Conservation (phyloP, 345 rosid genomes). For the Brassica cretica region DNA sequence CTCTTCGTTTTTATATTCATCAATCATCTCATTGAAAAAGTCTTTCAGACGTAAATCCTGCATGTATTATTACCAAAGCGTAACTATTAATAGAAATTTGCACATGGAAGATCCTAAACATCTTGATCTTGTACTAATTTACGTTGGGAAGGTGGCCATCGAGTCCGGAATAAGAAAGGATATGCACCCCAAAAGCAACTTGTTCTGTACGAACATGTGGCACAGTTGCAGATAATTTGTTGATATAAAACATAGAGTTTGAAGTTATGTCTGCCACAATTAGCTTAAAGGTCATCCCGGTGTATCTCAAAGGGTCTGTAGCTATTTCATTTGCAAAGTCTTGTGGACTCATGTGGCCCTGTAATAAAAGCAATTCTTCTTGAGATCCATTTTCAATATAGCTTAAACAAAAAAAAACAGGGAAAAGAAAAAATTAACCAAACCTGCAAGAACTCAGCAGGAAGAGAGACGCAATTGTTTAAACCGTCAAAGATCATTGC, state of each 20-base stretch:
- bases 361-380: background rate
- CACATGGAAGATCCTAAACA: background rate
- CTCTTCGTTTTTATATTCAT: constrained; percentile 37
- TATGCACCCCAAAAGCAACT: constrained; percentile 69
- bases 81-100: background rate
- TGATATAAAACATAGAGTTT: constrained; percentile 56
- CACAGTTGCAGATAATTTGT: constrained; percentile 51
- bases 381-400: background rate
- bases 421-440: background rate
- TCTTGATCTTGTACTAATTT: background rate
- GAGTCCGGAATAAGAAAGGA: constrained; percentile 61
- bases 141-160: constrained; percentile 68
- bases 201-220: constrained; percentile 42
- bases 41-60: constrained; percentile 52
- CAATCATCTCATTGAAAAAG: constrained; percentile 49
- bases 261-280: constrained; percentile 52
- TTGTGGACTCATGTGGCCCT: background rate
- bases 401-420: too few relatives aligned
- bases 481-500: background rate
- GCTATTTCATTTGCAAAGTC: background rate
- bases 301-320: background rate
- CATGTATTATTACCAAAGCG: background rate
- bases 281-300: background rate
- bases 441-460: background rate
- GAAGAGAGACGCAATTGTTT: background rate